Base-by-base conservation (phyloP, 768 basidiomycete genomes). In the Lentinus brumalis region DNA sequence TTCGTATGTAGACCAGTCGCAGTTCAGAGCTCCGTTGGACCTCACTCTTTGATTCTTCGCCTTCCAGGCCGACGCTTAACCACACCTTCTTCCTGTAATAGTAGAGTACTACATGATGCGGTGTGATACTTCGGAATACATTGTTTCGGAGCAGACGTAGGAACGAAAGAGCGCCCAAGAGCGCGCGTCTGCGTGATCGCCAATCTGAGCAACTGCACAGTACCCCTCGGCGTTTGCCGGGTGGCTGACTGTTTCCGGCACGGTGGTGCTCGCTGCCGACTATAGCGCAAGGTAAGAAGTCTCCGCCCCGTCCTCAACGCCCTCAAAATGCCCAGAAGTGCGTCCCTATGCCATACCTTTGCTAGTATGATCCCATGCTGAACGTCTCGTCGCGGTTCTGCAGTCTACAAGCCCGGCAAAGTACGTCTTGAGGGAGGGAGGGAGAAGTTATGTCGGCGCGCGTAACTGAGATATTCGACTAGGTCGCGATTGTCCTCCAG, bases 401-500 rank as follows among this genome's bases (percentile, higher is more conserved):
- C 64, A 94, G 94, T 96, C 74, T 94, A 92, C 87, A 96, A 96
- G 80, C 87, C 93, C 75, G 93, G 94, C 79, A 96, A 96, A 85
- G 92, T 94, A 59, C 57, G n/a, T 35, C 15, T 16, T 38, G 2
- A 9, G n/a, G 32, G 46, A 39, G n/a, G 32, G 46, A 39, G 47
- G 42, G 56, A 58, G 53, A 69, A 49, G 31, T 14, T 26, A 39
- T 61, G 45, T 39, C 50, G 29, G 56, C 15, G n/a, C 38, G 59
- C 46, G 42, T 21, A 55, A 49, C 38, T 55, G 53, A 61, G 32
- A 14, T 55, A 49, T 29, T 30, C 55, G 16, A 14, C 4, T 65
- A 94, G 92, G 93, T 96, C 69, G 94, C 93, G 67, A 95, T 98
- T 80, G 87, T 98, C 77, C 92, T 98, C 75, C 92, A 95, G 80